Conservation (phyloP, 257 asterid species). For the Ilex asprella region DNA sequence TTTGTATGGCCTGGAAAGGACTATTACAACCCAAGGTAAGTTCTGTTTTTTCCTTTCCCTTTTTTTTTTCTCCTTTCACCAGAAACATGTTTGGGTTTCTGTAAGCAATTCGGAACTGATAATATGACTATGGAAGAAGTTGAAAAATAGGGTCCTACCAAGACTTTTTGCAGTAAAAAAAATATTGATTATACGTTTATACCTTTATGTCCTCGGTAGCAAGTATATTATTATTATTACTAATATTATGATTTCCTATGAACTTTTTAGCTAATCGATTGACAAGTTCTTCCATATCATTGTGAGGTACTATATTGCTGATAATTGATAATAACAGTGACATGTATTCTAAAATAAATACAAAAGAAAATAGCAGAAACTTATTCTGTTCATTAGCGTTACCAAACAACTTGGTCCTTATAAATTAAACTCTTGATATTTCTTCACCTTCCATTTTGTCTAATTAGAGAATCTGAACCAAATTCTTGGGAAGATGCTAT, state of each 20-base stretch:
- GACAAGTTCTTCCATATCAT: not conserved
- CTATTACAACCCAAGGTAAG: slow-evolving; percentile 92
- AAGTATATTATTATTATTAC: too few species aligned
- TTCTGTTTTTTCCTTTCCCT: not conserved
- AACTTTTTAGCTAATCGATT: not conserved
- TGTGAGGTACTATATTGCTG: not conserved
- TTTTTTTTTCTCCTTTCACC: too few species aligned
- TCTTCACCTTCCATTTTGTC: not conserved
- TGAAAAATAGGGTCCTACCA: not conserved
- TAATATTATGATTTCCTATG: not conserved
- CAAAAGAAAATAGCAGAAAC: not conserved
- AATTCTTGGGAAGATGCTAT: slow-evolving; percentile 91
- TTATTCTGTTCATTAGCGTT: not conserved
- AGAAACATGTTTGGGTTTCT: not conserved
- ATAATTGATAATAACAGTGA: too few species aligned
- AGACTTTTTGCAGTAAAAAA: too few species aligned
- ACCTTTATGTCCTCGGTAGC: too few species aligned
- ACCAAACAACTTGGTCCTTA: slow-evolving; percentile 1
- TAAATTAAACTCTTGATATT: slow-evolving; percentile 4
- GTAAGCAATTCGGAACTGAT: slow-evolving; percentile 4
- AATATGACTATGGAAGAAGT: not conserved
- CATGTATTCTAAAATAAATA: too few species aligned
- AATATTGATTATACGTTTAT: too few species aligned
- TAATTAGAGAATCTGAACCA: slow-evolving; percentile 88
- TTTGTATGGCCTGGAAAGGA: slow-evolving; percentile 87